Evolutionary conservation across 2,329 filamentous ascomycete genomes (phyloP).

Genomic region (Xylariaceae sp.): DNA sequence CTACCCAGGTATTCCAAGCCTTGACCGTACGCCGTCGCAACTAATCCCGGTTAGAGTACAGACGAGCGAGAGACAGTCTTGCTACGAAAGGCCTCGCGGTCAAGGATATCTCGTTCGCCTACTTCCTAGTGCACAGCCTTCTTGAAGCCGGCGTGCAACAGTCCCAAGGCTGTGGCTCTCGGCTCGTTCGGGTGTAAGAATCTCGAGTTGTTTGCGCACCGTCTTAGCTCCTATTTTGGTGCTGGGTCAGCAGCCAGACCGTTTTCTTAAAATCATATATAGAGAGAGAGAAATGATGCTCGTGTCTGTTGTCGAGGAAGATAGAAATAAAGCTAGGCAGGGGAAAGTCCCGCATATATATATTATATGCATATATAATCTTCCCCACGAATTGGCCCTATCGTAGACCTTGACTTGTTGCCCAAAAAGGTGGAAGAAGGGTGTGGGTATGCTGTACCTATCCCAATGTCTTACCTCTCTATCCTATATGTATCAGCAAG

Average conservation of each 20-base stretch:
- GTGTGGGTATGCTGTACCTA: constrained; percentile 1
- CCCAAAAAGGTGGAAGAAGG: background rate
- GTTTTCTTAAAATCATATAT: background rate
- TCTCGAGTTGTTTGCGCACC: constrained; percentile 9
- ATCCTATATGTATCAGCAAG: background rate
- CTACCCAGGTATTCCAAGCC: constrained; percentile 7
- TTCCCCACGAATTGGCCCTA: background rate
- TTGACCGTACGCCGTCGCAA: constrained; percentile 3
- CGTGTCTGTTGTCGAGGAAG: background rate
- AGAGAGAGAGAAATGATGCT: background rate
- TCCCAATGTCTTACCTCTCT: constrained; percentile 12
- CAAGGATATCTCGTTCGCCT: constrained; percentile 1
- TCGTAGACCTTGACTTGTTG: too few species aligned
- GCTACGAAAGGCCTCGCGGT: constrained; percentile 1
- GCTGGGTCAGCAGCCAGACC: constrained; percentile 14
- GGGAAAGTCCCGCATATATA: constrained; percentile 14
- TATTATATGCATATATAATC: too few species aligned
- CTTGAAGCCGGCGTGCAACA: background rate
- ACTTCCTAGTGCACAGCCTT: constrained; percentile 12
- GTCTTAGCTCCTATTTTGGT: constrained; percentile 1
- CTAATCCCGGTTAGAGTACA: background rate
- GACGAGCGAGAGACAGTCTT: background rate
- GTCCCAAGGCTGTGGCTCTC: constrained; percentile 19
- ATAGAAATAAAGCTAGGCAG: background rate
- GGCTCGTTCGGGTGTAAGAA: constrained; percentile 10